Evolutionary conservation across 208 protist genomes (phyloP), one percentile per base, ranked within the genome.

Genomic region (Leishmania turanica): DNA sequence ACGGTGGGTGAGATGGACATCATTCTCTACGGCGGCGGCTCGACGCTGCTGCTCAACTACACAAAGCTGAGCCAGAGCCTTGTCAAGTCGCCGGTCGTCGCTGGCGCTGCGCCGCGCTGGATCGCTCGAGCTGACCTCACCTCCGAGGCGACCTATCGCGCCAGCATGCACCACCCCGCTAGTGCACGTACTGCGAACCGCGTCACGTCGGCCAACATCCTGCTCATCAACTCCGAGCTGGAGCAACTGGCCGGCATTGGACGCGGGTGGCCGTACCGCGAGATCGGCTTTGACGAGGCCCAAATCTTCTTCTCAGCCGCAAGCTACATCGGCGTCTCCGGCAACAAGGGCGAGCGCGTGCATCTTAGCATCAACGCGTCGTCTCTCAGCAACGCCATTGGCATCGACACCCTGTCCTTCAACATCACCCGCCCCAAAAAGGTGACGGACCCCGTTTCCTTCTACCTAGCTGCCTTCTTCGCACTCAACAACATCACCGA

Each of bases 181-280:
- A 45, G 40, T 9, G 34, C 34, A 75, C 9, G 19, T 9, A 17
- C 64, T 21, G 31, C 1, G 1, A 54, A 49, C 51, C 27, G 58
- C 27, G 78, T 72, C 47, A 83, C 85, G 4, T 73, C 71, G 9
- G 79, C 75, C 19, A 97, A 88, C 75, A 37, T 97, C n/a, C 65
- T 98, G 2, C 64, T 98, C 37, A 88, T 92, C 69, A 89, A 98
- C 88, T 89, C 91, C 17, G 85, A 84, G 51, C 80, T 84, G 6
- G 94, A 98, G 82, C 68, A 88, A 31, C 15, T 79, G 31, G 81
- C 96, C 1, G 93, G 92, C 21, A 82, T 99, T n/a, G 97, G 98
- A 11, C 79, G 96, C n/a, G 84, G 78, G 8, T 99, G 97, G 96
- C 49, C 60, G 19, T 93, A 96, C 75, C 89, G 95, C 17, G 81